Base-by-base conservation (phyloP, 139 green algal genomes). In the Microglena sp. region DNA sequence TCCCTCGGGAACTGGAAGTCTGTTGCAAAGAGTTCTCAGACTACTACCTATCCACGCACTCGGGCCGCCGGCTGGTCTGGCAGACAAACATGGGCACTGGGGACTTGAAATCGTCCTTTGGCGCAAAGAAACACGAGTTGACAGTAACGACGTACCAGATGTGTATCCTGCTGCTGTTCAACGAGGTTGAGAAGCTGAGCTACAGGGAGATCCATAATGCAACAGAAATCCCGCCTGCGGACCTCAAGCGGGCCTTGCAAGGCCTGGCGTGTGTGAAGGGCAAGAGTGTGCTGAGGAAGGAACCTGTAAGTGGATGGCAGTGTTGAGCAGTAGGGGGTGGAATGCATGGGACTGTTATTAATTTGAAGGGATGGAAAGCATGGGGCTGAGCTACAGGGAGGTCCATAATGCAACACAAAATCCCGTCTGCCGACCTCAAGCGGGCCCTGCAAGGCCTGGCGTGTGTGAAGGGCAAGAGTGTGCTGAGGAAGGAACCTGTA, bases 91-190 rank as follows among this genome's bases (percentile, higher is more conserved):
- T 97, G 93, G 94, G 94, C 71, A 93, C 77, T 5, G 88, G 87
- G 21, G 93, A 98, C 64, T 65, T 98, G 50, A 83, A 84, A 50
- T 85, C 81, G 30, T 76, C 67, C 1, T 93, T 92, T 75, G 64
- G 76, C 29, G 66, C 55, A 2, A 76, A 78, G 24, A 81, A 82
- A 64, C 89, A 96, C 64, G 89, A 96, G 77, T 79, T 98, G 32
- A 91, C 82, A 59, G 90, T 96, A 56, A 88, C 76, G 7, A 97
- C 94, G 5, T 90, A 96, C 70, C 87, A 95, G 71, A 86, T 89
- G 73, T 88, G 84, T 63, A 87, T 98, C 5, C 77, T 99, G 66
- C 56, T 96, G 82, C 87, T 98, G 34, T 97, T 98, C 78, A 98
- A 98, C 74, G 84, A 90, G 31, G 46, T 62, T 0, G 84, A 95